A percentile compares a stretch with the other conserved stretches of the same genome.
These are phyloP conservation scores for Diaporthe longicolla DNA, from an alignment of 2,329 filamentous ascomycete genomes.

Conservation along the genomic window DNA sequence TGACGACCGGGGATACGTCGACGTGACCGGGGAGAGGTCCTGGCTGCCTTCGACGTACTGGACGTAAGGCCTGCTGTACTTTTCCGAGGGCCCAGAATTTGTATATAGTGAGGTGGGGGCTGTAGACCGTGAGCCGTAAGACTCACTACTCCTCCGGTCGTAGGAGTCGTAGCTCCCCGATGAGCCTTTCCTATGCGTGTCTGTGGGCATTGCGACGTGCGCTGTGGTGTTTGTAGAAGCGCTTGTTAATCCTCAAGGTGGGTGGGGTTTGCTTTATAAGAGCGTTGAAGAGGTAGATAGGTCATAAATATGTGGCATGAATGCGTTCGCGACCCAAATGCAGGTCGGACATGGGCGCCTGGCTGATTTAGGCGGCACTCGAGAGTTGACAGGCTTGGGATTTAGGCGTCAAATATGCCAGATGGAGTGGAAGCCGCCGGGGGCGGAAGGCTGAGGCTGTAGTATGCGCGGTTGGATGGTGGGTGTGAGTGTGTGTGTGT, in stretches of 20 bases:
- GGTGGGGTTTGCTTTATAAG: not conserved
- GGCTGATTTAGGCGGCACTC: constrained; percentile 30
- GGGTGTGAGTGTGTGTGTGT: not conserved
- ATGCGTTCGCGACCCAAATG: constrained; percentile 24
- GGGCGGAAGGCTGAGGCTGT: constrained; percentile 37
- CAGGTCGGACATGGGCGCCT: constrained; percentile 32
- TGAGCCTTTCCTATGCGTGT: constrained; percentile 29
- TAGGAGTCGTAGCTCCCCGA: constrained; percentile 29
- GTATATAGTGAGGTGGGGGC: constrained; percentile 39
- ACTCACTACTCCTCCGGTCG: constrained; percentile 40
- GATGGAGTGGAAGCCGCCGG: constrained; percentile 4
- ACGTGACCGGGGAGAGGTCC: constrained; percentile 58
- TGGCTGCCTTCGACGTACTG: constrained; percentile 45
- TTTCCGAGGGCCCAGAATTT: constrained; percentile 29
- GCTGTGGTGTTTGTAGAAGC: not conserved
- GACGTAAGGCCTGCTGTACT: constrained; percentile 35
- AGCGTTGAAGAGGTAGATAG: not conserved
- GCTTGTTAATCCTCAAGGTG: not conserved
- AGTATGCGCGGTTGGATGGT: constrained; percentile 31
- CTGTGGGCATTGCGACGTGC: constrained; percentile 39
- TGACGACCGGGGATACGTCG: constrained; percentile 69
- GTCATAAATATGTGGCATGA: constrained; percentile 28
- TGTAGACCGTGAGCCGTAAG: constrained; percentile 39
- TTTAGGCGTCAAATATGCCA: constrained; percentile 35
- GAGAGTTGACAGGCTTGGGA: constrained; percentile 9